phyloP scores from a whole-genome alignment of 2,329 filamentous ascomycete genomes.

The Alternaria incomplexa region DNA sequence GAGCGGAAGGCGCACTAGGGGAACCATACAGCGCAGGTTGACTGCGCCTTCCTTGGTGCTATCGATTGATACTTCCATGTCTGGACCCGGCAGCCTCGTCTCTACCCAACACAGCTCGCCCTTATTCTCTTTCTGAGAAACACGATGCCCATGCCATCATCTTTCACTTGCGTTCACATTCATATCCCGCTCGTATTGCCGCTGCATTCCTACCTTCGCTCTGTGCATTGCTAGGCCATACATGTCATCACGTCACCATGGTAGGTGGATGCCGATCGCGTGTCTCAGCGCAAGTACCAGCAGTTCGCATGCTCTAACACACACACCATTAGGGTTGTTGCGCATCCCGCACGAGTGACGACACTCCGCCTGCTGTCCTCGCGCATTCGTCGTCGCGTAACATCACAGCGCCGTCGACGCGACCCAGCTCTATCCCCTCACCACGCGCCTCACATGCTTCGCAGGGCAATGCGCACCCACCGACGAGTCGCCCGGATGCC shows the following conservation, averaged over 20 bases:
- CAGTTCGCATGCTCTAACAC: slow-evolving; percentile 6
- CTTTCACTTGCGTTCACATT: not conserved
- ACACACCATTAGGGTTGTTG: slow-evolving; percentile 28
- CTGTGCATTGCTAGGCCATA: slow-evolving; percentile 3
- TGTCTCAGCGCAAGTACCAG: not conserved
- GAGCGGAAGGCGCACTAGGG: slow-evolving; percentile 2
- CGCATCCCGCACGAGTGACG: slow-evolving; percentile 18
- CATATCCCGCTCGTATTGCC: not conserved
- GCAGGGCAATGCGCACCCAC: slow-evolving; percentile 10
- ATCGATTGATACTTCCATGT: slow-evolving; percentile 6
- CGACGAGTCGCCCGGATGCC: slow-evolving; percentile 11
- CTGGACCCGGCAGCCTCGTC: not conserved
- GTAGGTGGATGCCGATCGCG: slow-evolving; percentile 11
- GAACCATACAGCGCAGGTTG: slow-evolving; percentile 1
- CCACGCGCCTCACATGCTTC: slow-evolving; percentile 30
- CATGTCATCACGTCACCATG: slow-evolving; percentile 16
- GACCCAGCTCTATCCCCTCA: slow-evolving; percentile 20
- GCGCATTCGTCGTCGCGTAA: slow-evolving; percentile 34
- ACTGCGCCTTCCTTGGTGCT: slow-evolving; percentile 6
- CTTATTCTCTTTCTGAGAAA: not conserved
- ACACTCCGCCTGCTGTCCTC: slow-evolving; percentile 7
- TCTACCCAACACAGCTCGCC: not conserved
- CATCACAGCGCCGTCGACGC: slow-evolving; percentile 37
- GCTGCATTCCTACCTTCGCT: not conserved
- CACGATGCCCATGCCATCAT: slow-evolving; percentile 13